phyloP scores from a whole-genome alignment of 2,329 filamentous ascomycete species.

The Tympanopsis confertula region DNA sequence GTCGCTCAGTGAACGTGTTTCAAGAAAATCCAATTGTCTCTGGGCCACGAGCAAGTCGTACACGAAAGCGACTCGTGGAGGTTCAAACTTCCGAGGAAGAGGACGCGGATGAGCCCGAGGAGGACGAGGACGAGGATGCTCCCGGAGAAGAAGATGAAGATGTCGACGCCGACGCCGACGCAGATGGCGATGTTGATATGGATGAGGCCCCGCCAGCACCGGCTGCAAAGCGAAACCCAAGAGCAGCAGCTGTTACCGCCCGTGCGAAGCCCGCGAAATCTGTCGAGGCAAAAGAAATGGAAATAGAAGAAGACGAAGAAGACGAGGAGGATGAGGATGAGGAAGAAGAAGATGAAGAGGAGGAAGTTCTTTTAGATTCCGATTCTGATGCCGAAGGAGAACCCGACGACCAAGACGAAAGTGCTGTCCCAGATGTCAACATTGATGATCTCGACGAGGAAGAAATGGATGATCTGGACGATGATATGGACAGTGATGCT shows the following conservation, averaged over 20 bases:
- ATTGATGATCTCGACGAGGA: slow-evolving; percentile 27
- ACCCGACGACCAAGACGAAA: slow-evolving; percentile 21
- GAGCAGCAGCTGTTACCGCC: slow-evolving; percentile 7
- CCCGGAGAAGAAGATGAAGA: slow-evolving; percentile 15
- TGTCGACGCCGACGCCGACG: slow-evolving; percentile 19
- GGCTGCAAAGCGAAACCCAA: slow-evolving; percentile 15
- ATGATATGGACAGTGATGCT: slow-evolving; percentile 8
- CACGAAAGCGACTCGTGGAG: neutral
- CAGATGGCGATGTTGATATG: slow-evolving; percentile 14
- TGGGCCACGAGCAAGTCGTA: neutral
- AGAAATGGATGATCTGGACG: slow-evolving; percentile 11
- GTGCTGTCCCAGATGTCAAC: slow-evolving; percentile 21
- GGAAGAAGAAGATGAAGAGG: slow-evolving; percentile 30
- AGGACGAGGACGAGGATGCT: slow-evolving; percentile 23
- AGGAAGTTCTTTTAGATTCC: slow-evolving; percentile 30
- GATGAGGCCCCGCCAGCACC: slow-evolving; percentile 10
- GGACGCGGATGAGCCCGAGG: slow-evolving; percentile 25
- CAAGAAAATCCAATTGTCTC: neutral
- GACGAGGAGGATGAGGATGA: slow-evolving; percentile 30
- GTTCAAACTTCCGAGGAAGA: slow-evolving; percentile 14
- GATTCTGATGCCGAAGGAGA: slow-evolving; percentile 33
- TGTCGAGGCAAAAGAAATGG: slow-evolving; percentile 15
- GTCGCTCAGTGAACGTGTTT: neutral
- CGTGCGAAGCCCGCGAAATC: slow-evolving; percentile 6
- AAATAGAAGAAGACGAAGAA: slow-evolving; percentile 15